Base-by-base conservation (phyloP, 805 yeast genomes). In the Wickerhamiella bombiphila region DNA sequence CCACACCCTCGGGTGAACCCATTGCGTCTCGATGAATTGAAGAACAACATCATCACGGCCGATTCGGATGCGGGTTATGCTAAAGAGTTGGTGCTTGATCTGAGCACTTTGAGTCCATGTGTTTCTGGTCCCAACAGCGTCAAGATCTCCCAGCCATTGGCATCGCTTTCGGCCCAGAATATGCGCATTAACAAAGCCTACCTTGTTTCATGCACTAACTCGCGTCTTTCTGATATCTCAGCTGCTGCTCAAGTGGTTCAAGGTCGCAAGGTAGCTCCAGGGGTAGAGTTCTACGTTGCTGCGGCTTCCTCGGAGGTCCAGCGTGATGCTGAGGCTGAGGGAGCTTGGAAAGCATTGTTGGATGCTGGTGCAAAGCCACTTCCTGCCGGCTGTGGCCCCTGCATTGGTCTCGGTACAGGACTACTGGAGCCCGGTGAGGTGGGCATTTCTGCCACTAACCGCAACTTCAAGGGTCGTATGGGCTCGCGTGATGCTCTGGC, bases 301-400 rank as follows among this genome's bases (percentile, higher is more conserved):
- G 97, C 97, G 29, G 98, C 98, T 0, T 83, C 96, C 1, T 76
- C 93, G 3, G 75, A 76, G 51, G 96, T 91, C 28, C 95, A 88
- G 64, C 70, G 70, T 49, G 95, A 86, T 49, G 98, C 98, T 33
- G 94, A 80, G 62, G 70, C 73, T 25, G 64, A 61, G 32, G 98
- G 99, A 39, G 93, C 93, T 13, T 93, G 99, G 98, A 69, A 85
- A 51, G 74, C 73, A 16, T 68, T 91, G 41, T 53, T 91, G 34
- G 88, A 77, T 39, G 94, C 97, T 7, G 99, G 99, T 37, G 93
- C 95, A 42, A 80, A 65, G 50, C 82, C 95, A 25, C 71, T 91
- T 50, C 97, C 97, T 16, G 94, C 98, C 13, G 99, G 99, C 17
- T 91, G 99, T 65, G 99, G 99, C 33, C 99, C 99, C 18, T 91